Base-by-base conservation (phyloP, 2,329 filamentous ascomycete genomes). In the Colletotrichum higginsianum region DNA sequence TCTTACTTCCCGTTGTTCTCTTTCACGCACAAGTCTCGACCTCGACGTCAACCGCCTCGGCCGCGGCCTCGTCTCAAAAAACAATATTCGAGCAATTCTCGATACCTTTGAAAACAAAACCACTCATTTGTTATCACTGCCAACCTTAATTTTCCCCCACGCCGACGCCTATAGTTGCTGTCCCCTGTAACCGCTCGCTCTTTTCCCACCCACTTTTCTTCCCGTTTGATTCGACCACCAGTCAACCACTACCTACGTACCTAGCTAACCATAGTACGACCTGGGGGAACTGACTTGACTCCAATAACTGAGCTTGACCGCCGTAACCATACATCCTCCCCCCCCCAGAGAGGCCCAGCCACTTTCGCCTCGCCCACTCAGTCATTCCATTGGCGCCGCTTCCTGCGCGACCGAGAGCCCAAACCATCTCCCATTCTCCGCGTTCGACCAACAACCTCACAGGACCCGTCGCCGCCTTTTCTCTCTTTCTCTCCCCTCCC, bases 391-490 rank as follows among this genome's bases (percentile, higher is more conserved):
- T 73, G 63, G 63, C 67, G 60, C 67, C 71, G 52, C 72, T 71
- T 68, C 64, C 61, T 72, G 68, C 72, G 72, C 72, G 69, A 72
- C 72, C 64, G 64, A 73, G 69, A 73, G 69, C 64, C 64, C 61
- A 64, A 73, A 64, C 69, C 69, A 72, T 72, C 65, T 64, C 64
- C 53, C 69, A 69, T 68, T 72, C 69, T 72, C 65, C 65, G 69
- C 69, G 65, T 69, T 69, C 65, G 65, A 72, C 69, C 68, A 69
- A 69, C 69, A 62, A 61, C 63, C 50, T 68, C 65, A 44, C 42
- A 46, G 69, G 69, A 52, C 58, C 35, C 63, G 53, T 66, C 67
- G 61, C 62, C 67, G 52, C 56, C 67, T 58, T 66, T 61, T 26
- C 26, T 18, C 53, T 40, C 35, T 38, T 12, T 11, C 35, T 38